Base-by-base conservation (phyloP, 352 stramenopile genomes). In the Globisporangium acanthophoron region DNA sequence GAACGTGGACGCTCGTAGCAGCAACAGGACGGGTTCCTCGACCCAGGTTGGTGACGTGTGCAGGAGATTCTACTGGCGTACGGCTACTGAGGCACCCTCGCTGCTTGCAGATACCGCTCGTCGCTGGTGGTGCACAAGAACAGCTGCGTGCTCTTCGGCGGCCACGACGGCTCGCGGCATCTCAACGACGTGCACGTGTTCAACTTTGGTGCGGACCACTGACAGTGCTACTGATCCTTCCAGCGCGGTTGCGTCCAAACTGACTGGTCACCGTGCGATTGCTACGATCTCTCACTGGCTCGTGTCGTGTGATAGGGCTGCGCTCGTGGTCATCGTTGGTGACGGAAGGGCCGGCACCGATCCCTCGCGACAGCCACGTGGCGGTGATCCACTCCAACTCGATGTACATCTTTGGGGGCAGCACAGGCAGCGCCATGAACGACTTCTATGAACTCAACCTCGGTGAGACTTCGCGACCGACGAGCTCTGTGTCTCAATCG, bases 121-220 rank as follows among this genome's bases (percentile, higher is more conserved):
- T 97, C 88, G 16, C 83, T 97, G 52, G 90, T 97, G 7, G 82
- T 97, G 61, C 78, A 94, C 66, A 97, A 97, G 55, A 85, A 86
- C 63, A 98, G 94, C 59, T 97, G 82, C 55, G 74, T 98, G 64
- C 73, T 99, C 7, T 99, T 98, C 77, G 96, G 96, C 15, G 97
- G 97, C 1, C 96, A 99, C 71, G 96, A 99, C 69, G 97, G 97
- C 0, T 98, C 94, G 20, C 74, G 96, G n/a, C 96, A 99, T 67
- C 77, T 99, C 20, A 97, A 97, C 48, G 96, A 99, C 67, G 94
- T 98, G 5, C 91, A 98, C 71, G 75, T 98, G 1, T 99, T 98
- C 75, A 92, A 99, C 66, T 98, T 99, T 62, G 77, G 91, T 79
- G 65, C 15, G 66, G 1, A 12, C 2, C 37, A 13, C 31, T 59